phyloP scores from a whole-genome alignment of 1,139 yeast genomes.

The Pichia sp. region DNA sequence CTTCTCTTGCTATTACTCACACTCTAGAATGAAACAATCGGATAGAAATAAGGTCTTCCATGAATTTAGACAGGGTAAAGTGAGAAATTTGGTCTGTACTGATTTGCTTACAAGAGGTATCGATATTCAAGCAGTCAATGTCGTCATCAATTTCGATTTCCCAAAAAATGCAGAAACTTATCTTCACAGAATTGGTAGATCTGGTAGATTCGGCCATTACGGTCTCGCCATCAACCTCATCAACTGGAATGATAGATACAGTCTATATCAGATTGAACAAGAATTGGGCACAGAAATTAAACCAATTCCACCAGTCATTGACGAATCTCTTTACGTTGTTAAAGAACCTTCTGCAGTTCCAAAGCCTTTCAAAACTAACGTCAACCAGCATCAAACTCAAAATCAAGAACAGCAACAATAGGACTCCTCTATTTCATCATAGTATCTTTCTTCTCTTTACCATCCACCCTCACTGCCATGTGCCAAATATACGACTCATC shows the following conservation, averaged over 20 bases:
- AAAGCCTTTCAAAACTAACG: constrained; percentile 66
- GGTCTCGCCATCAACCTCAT: constrained; percentile 96
- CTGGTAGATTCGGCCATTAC: constrained; percentile 94
- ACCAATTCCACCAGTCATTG: constrained; percentile 90
- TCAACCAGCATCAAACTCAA: constrained; percentile 47
- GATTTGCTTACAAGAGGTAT: constrained; percentile 97
- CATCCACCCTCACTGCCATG: too few species aligned
- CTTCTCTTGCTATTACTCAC: constrained; percentile 93
- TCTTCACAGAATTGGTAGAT: constrained; percentile 71
- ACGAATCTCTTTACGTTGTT: constrained; percentile 82
- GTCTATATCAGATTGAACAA: constrained; percentile 90
- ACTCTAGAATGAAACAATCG: constrained; percentile 96
- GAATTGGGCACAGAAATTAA: constrained; percentile 96
- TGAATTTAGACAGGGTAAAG: constrained; percentile 97
- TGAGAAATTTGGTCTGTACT: constrained; percentile 93
- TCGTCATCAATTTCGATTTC: constrained; percentile 95
- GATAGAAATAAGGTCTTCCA: constrained; percentile 98
- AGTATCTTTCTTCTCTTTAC: too few species aligned
- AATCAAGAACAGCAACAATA: constrained; percentile 21
- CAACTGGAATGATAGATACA: constrained; percentile 95
- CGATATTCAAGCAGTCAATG: constrained; percentile 98
- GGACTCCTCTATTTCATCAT: too few species aligned
- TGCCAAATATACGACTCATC: too few species aligned
- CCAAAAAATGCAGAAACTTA: constrained; percentile 98
- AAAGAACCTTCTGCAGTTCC: constrained; percentile 74